These are phyloP conservation scores for Pestalotiopsis sp. DNA, from an alignment of 2,329 filamentous ascomycete species.

Conservation along the genomic window DNA sequence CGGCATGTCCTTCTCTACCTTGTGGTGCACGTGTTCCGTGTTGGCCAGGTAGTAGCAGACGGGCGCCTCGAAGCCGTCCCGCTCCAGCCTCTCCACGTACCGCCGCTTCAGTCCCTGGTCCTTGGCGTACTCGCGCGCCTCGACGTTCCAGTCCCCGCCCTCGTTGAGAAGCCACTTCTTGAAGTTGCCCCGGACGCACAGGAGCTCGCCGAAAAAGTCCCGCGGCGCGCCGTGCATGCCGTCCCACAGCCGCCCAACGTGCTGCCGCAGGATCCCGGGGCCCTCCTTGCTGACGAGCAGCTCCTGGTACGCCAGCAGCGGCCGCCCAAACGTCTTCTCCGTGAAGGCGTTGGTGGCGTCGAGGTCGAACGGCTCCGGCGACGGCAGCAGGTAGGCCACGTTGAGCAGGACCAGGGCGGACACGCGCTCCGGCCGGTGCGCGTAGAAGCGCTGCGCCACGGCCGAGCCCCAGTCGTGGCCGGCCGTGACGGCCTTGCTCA, in stretches of 20 bases:
- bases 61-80: slow-evolving; percentile 28
- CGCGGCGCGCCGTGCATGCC: slow-evolving; percentile 31
- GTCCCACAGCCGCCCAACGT: slow-evolving; percentile 38
- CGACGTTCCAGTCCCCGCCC: slow-evolving; percentile 20
- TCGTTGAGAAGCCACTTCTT: slow-evolving; percentile 24
- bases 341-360: slow-evolving; percentile 31
- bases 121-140: slow-evolving; percentile 24
- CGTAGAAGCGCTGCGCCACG: slow-evolving; percentile 39
- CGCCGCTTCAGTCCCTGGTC: slow-evolving; percentile 20
- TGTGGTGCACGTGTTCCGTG: slow-evolving; percentile 19
- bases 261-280: slow-evolving; percentile 33
- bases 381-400: slow-evolving; percentile 39
- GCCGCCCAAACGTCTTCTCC: slow-evolving; percentile 35
- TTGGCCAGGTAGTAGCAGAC: slow-evolving; percentile 28
- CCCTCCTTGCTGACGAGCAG: slow-evolving; percentile 42
- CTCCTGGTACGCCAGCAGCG: slow-evolving; percentile 43
- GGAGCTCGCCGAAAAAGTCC: slow-evolving; percentile 34
- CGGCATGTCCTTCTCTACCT: slow-evolving; percentile 18
- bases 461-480: slow-evolving; percentile 51
- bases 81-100: slow-evolving; percentile 25
- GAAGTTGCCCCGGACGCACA: slow-evolving; percentile 36
- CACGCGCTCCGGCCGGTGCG: slow-evolving; percentile 40
- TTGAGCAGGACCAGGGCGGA: slow-evolving; percentile 42
- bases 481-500: slow-evolving; percentile 37
- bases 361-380: slow-evolving; percentile 32